phyloP scores from a whole-genome alignment of 1,139 yeast species.

The Pichia sp. region DNA sequence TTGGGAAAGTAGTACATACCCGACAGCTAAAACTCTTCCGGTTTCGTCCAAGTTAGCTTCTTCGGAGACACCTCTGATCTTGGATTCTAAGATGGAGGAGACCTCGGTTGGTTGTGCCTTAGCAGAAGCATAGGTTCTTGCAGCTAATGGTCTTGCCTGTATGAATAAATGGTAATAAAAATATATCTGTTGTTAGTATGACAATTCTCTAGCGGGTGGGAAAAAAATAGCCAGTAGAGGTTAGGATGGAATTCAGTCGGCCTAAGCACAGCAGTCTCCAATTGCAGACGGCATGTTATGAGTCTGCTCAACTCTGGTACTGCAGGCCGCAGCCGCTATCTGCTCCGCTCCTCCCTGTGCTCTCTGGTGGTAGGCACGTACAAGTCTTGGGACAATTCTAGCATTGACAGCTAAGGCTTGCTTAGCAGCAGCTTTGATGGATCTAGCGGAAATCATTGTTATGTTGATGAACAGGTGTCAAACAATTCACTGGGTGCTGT shows the following conservation, averaged over 20 bases:
- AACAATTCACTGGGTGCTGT: constrained; percentile 7
- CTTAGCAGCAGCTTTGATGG: constrained; percentile 79
- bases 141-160: constrained; percentile 72
- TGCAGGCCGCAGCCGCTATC: neutral
- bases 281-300: too few species aligned
- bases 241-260: too few species aligned
- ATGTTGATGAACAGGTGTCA: constrained; percentile 13
- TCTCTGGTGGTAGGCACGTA: constrained; percentile 37
- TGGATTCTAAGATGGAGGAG: constrained; percentile 96
- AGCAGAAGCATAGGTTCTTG: constrained; percentile 85
- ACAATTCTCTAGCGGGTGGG: neutral
- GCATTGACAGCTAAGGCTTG: constrained; percentile 65
- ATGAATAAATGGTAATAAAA: constrained; percentile 11
- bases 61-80: constrained; percentile 98
- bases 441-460: constrained; percentile 75
- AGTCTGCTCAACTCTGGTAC: neutral
- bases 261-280: too few species aligned
- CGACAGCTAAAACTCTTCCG: constrained; percentile 98
- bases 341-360: neutral
- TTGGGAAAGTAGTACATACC: constrained; percentile 46
- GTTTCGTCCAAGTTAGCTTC: constrained; percentile 98
- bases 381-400: constrained; percentile 54
- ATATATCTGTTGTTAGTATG: neutral
- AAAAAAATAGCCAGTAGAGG: too few species aligned
- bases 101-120: constrained; percentile 99